These are phyloP conservation scores for Uronychia binucleata DNA, from an alignment of 73 alveolate species.

Conservation along the genomic window DNA sequence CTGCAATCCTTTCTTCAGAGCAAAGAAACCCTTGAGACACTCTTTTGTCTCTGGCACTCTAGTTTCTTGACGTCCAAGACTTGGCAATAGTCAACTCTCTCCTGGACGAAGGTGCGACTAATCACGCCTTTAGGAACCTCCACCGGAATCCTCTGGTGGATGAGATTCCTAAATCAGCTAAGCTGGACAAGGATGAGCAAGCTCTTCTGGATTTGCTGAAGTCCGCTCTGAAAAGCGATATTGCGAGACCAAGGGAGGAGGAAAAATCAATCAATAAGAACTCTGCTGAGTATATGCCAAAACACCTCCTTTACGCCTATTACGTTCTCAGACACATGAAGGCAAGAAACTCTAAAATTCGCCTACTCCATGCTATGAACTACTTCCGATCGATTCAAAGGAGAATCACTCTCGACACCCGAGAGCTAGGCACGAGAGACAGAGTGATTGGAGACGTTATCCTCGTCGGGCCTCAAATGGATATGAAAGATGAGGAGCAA, in stretches of 20 bases:
- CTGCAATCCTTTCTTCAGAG: constrained; percentile 24
- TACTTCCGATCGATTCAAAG: constrained; percentile 51
- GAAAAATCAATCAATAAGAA: background rate
- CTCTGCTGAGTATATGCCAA: constrained; percentile 16
- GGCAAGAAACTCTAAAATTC: constrained; percentile 26
- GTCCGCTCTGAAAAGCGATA: background rate
- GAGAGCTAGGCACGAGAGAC: constrained; percentile 64
- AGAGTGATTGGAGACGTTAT: constrained; percentile 42
- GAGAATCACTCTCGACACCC: constrained; percentile 41
- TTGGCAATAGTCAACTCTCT: constrained; percentile 50
- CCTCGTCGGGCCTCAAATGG: constrained; percentile 9
- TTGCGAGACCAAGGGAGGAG: background rate
- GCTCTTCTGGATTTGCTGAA: background rate
- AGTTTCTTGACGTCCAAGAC: constrained; percentile 55
- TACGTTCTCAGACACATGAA: constrained; percentile 26
- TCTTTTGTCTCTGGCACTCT: constrained; percentile 28
- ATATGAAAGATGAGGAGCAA: background rate
- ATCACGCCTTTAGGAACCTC: constrained; percentile 32
- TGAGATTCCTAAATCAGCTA: background rate
- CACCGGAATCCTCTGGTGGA: constrained; percentile 33
- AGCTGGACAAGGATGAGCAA: background rate
- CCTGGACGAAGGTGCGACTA: constrained; percentile 35
- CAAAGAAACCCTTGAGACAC: constrained; percentile 56
- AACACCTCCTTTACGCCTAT: constrained; percentile 32
- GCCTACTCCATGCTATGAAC: constrained; percentile 41